A percentile compares a stretch with the other conserved stretches of the same genome.
Evolutionary conservation across 148 eudicot genomes (phyloP).

Genomic region (Gaultheria prostrata): DNA sequence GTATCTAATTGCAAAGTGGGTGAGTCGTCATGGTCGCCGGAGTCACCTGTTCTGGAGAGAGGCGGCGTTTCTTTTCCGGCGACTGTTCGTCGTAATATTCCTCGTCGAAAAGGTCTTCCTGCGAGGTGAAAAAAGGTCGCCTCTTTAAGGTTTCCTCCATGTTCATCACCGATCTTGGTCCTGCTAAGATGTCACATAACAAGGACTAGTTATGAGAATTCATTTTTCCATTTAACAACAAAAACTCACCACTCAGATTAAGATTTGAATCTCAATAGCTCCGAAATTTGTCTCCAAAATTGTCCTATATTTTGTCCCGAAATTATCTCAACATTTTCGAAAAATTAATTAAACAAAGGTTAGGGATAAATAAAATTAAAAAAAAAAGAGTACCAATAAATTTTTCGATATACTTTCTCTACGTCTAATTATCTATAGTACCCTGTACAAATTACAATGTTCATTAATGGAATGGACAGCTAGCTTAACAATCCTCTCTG

Average conservation of each 20-base stretch:
- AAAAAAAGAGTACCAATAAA: background rate
- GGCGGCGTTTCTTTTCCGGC: slow-evolving; percentile 84
- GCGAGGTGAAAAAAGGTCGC: slow-evolving; percentile 57
- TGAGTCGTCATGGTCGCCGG: background rate
- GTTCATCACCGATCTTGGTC: slow-evolving; percentile 48
- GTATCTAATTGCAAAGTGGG: background rate
- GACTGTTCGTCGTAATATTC: slow-evolving; percentile 72
- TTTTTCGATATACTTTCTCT: no score
- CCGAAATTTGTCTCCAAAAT: no score
- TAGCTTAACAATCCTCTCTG: no score
- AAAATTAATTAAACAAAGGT: background rate
- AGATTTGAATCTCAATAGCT: no score
- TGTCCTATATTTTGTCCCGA: no score
- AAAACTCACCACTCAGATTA: no score
- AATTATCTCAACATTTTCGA: no score
- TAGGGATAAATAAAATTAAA: no score
- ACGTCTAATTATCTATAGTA: no score
- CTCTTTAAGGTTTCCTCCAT: slow-evolving; percentile 57
- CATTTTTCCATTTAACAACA: background rate
- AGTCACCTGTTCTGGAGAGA: slow-evolving; percentile 63
- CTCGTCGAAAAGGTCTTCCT: slow-evolving; percentile 66
- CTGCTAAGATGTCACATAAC: slow-evolving; percentile 21
- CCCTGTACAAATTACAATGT: background rate
- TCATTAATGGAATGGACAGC: background rate
- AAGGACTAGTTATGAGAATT: background rate